Percentiles rank a stretch among this genome's conserved stretches.
These are phyloP conservation scores for Periconia digitata DNA, from an alignment of 2,329 filamentous ascomycete species.

Conservation along the genomic window DNA sequence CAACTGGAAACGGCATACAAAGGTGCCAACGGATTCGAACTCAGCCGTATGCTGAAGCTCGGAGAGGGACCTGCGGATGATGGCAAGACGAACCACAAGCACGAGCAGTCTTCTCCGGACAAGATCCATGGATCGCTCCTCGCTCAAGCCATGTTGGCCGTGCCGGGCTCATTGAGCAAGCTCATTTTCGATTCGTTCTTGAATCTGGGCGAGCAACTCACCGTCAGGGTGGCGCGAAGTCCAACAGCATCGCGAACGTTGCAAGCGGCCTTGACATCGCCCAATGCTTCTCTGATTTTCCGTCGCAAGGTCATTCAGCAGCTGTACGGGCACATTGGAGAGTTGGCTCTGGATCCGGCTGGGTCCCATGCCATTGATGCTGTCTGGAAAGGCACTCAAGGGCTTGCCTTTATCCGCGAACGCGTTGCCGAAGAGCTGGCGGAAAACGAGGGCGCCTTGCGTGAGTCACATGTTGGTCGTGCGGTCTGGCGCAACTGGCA, in stretches of 20 bases:
- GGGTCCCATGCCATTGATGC: conserved; percentile 70
- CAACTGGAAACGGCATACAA: conserved; percentile 61
- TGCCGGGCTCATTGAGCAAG: conserved; percentile 67
- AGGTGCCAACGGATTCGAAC: conserved; percentile 50
- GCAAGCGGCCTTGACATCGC: conserved; percentile 62
- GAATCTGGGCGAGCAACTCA: conserved; percentile 53
- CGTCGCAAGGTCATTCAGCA: conserved; percentile 65
- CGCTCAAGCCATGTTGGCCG: conserved; percentile 74
- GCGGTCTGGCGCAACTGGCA: conserved; percentile 75
- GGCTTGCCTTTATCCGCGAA: conserved; percentile 68
- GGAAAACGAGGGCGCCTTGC: conserved; percentile 59
- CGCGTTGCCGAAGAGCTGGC: conserved; percentile 65
- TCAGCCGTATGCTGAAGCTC: conserved; percentile 63
- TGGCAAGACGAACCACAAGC: conserved; percentile 31
- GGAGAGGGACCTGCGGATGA: conserved; percentile 50
- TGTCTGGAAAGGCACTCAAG: conserved; percentile 64
- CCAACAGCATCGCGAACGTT: conserved; percentile 61
- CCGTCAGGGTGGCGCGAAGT: conserved; percentile 66
- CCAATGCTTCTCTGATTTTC: conserved; percentile 57
- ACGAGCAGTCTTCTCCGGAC: conserved; percentile 42
- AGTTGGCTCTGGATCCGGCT: conserved; percentile 61
- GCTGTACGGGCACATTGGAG: conserved; percentile 63
- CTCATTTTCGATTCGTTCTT: conserved; percentile 66
- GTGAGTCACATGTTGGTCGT: conserved; percentile 66
- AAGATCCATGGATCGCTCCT: conserved; percentile 83